Conservation (phyloP, 1,284 basidiomycete species). For the Peniophora sp. region DNA sequence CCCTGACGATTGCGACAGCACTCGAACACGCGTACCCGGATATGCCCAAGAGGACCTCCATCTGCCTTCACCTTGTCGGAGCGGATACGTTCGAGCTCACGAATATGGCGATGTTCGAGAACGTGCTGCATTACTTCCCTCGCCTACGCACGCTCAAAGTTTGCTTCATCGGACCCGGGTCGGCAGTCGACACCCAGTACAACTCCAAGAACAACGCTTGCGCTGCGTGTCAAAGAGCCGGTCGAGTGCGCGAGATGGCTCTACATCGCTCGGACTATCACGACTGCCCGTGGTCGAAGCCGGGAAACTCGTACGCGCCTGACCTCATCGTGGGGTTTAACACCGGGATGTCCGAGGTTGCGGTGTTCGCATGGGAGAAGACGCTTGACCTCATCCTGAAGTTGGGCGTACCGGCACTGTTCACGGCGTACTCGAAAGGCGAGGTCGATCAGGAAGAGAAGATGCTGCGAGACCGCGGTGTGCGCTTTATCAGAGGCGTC, state of each 20-base stretch:
- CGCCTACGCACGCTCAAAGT: background rate
- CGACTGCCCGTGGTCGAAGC: background rate
- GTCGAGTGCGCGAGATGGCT: background rate
- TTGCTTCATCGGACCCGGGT: background rate
- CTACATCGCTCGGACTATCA: constrained; percentile 3
- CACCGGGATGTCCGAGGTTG: constrained; percentile 9
- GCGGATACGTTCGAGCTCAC: constrained; percentile 2
- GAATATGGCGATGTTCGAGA: constrained; percentile 8
- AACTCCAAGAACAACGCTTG: constrained; percentile 3
- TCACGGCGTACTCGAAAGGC: constrained; percentile 7
- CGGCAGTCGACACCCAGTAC: background rate
- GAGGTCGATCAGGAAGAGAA: background rate
- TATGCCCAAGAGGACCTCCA: constrained; percentile 3
- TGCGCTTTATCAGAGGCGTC: background rate
- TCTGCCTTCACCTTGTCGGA: constrained; percentile 11
- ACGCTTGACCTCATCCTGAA: constrained; percentile 5
- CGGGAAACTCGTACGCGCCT: background rate
- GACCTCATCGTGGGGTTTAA: constrained; percentile 11
- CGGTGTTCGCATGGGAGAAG: background rate
- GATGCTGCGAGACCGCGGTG: background rate
- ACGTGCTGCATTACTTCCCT: constrained; percentile 9
- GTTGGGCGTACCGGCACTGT: constrained; percentile 6
- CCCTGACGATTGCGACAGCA: constrained; percentile 8
- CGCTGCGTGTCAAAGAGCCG: background rate
- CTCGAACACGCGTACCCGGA: constrained; percentile 5